phyloP scores from a whole-genome alignment of 331 rosid genomes.

The Pyracantha coccinea region DNA sequence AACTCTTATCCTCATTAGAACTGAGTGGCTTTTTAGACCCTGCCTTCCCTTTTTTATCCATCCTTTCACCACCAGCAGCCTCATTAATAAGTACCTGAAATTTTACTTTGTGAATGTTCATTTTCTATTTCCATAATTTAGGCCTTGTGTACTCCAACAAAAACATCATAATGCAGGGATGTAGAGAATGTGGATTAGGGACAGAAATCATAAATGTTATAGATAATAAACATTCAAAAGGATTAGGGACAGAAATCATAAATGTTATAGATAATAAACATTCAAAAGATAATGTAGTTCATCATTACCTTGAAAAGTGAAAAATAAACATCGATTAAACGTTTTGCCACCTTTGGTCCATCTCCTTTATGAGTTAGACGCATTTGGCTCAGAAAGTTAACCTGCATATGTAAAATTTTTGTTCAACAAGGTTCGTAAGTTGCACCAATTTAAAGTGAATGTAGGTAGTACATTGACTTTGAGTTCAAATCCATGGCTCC shows the following conservation, averaged over 20 bases:
- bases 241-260: neutral
- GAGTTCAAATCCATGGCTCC: neutral
- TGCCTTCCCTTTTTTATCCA: constrained; percentile 34
- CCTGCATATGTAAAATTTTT: constrained; percentile 35
- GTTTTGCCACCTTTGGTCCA: constrained; percentile 95
- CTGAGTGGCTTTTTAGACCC: constrained; percentile 8
- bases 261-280: neutral
- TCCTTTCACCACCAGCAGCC: constrained; percentile 35
- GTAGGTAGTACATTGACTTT: neutral
- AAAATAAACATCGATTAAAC: constrained; percentile 79
- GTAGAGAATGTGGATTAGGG: neutral
- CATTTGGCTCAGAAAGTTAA: constrained; percentile 87
- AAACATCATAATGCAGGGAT: neutral
- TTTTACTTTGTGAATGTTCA: constrained; percentile 1
- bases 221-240: too few relatives aligned
- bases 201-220: neutral
- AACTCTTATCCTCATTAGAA: constrained; percentile 25
- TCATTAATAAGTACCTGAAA: constrained; percentile 74
- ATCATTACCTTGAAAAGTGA: constrained; percentile 79
- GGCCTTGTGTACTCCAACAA: neutral
- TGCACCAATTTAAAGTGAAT: constrained; percentile 7
- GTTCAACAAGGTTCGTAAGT: constrained; percentile 2
- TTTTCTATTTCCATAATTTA: neutral
- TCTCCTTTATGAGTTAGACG: constrained; percentile 73
- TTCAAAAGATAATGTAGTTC: neutral